Base-by-base conservation (phyloP, 1,284 basidiomycete genomes). In the Erythrobasidium hasegawianum region DNA sequence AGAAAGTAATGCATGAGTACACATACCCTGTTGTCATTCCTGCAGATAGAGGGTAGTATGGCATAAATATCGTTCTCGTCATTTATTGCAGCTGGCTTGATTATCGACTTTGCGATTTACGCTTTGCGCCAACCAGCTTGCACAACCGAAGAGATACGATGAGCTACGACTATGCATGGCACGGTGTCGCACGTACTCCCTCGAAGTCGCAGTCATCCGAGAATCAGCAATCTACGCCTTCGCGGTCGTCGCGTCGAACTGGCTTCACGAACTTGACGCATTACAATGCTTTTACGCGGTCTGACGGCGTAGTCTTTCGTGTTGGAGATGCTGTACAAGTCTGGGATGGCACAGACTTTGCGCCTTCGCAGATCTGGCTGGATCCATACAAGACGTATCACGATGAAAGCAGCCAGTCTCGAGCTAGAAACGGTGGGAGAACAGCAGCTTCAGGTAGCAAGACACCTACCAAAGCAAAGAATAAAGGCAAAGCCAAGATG, bases 201-300 rank as follows among this genome's bases (percentile, higher is more conserved):
- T 39, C 50, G 29, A 57, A 58, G 43, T 38, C 41, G 8, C 38
- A 47, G 10, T 29, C 26, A 24, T 33, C 33, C 33, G 11, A 11
- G 11, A 16, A 16, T 8, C 26, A 39, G 14, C 27, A 33, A 43
- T 57, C 43, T 24, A 65, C 62, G 27, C 62, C 62, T 22, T 65
- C 62, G 3, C 41, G 62, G 20, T 65, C 62, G 29, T 55, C 62
- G 41, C 62, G 62, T 22, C 54, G 62, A 49, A 57, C 62, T 38
- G 62, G 62, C 29, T 65, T 57, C 49, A 16, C 54, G 29, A 65
- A 65, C 56, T 56, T 65, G 27, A 65, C 62, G 40, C 62, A 65
- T 22, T 65, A 65, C 38, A 57, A 57, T 52, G 62, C 55, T 41
- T 65, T 65, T 47, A 57, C 62, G 22, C 26, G 62, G 29, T 65